Evolutionary conservation across 1,284 basidiomycete species (phyloP).

Genomic region (Marasmius sp.): DNA sequence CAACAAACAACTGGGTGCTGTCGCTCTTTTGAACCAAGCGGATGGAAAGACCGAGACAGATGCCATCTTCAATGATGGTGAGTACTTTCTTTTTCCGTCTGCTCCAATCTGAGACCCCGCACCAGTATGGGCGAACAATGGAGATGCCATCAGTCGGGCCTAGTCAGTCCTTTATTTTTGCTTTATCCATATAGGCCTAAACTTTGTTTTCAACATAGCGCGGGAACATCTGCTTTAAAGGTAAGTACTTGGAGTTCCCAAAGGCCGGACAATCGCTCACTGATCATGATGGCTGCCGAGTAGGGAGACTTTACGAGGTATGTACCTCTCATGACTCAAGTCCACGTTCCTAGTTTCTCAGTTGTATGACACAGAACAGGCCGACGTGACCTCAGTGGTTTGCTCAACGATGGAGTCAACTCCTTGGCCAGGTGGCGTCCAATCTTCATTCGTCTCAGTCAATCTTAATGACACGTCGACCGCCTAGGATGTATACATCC

Average conservation of each 20-base stretch:
- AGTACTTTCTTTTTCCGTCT: conserved; percentile 19
- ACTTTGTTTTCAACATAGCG: conserved; percentile 39
- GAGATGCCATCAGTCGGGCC: conserved; percentile 82
- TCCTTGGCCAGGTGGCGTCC: conserved; percentile 69
- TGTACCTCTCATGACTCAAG: conserved; percentile 1
- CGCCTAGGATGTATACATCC: conserved; percentile 73
- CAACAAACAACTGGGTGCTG: conserved; percentile 77
- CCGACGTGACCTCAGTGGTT: conserved; percentile 87
- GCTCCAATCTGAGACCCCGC: conserved; percentile 7
- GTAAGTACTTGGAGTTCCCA: conserved; percentile 33
- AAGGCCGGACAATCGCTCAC: not conserved
- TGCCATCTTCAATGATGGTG: conserved; percentile 84
- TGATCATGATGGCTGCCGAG: not conserved
- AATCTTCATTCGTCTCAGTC: conserved; percentile 2
- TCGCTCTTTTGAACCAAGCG: conserved; percentile 66
- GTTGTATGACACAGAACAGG: conserved; percentile 65
- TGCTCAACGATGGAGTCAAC: conserved; percentile 92
- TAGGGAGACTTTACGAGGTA: conserved; percentile 92
- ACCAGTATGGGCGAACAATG: conserved; percentile 94
- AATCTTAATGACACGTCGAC: not conserved
- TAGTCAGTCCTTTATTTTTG: conserved; percentile 57
- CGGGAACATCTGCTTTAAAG: conserved; percentile 92
- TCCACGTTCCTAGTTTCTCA: not conserved
- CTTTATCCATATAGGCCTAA: not conserved
- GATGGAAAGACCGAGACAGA: conserved; percentile 64